Conservation (phyloP, 1,284 basidiomycete genomes). For the Boletellus sp. region DNA sequence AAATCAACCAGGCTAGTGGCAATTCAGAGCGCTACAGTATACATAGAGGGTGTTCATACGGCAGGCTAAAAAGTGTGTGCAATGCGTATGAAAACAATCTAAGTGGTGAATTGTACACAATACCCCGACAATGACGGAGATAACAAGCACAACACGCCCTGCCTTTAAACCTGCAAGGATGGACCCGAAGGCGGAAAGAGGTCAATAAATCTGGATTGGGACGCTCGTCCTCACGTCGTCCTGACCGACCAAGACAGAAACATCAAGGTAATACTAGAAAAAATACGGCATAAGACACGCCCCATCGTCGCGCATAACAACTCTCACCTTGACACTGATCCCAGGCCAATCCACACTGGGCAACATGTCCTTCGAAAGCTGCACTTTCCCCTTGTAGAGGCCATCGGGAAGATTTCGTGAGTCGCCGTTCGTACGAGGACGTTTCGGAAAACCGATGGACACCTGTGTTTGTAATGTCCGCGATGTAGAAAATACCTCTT, state of each 20-base stretch:
- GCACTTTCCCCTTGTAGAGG: slow-evolving; percentile 55
- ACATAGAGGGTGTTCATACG: too few species aligned
- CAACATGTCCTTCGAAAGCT: slow-evolving; percentile 54
- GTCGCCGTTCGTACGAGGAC: slow-evolving; percentile 45
- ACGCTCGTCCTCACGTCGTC: slow-evolving; percentile 59
- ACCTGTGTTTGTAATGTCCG: slow-evolving; percentile 51
- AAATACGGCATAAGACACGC: slow-evolving; percentile 7
- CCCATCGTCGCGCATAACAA: slow-evolving; percentile 5
- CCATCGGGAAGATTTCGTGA: slow-evolving; percentile 56
- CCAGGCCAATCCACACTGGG: slow-evolving; percentile 63
- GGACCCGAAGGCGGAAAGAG: neutral
- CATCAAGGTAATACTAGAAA: slow-evolving; percentile 63
- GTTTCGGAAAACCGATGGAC: slow-evolving; percentile 64
- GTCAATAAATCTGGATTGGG: slow-evolving; percentile 53
- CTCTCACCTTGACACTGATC: slow-evolving; percentile 59
- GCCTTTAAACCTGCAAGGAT: neutral
- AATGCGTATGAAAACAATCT: neutral
- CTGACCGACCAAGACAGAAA: slow-evolving; percentile 60
- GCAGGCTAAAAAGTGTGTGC: too few species aligned
- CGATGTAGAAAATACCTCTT: slow-evolving; percentile 43
- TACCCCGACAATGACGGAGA: neutral
- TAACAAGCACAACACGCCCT: neutral
- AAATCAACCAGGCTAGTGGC: too few species aligned
- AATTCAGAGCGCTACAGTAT: too few species aligned
- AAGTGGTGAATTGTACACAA: slow-evolving; percentile 8